Conservation (phyloP, 192 early-diverging fungal genomes). For the Backusella sp. region DNA sequence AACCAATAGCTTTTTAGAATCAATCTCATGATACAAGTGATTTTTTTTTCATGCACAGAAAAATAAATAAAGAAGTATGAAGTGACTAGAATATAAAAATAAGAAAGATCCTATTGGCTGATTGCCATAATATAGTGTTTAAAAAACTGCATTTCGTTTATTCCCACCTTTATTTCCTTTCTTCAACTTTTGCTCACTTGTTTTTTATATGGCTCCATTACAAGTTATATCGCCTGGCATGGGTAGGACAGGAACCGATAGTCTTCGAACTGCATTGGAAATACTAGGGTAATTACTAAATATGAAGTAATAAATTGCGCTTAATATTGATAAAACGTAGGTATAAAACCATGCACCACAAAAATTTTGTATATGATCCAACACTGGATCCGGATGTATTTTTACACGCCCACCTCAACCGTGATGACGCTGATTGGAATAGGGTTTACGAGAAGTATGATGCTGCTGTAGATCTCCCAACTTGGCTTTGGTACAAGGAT, state of each 20-base stretch:
- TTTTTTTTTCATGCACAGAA: too few relatives aligned
- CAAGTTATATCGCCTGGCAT: slow-evolving; percentile 15
- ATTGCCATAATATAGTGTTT: too few relatives aligned
- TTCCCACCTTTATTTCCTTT: too few relatives aligned
- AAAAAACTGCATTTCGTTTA: too few relatives aligned
- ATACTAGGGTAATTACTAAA: slow-evolving; percentile 14
- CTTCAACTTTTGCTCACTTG: not conserved
- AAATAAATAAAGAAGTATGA: too few relatives aligned
- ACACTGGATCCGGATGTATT: not conserved
- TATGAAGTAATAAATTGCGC: not conserved
- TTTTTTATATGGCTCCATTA: slow-evolving; percentile 15
- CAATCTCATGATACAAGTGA: too few relatives aligned
- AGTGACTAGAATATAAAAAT: too few relatives aligned
- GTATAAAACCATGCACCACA: slow-evolving; percentile 15
- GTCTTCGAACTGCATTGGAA: slow-evolving; percentile 23
- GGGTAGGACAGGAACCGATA: slow-evolving; percentile 24
- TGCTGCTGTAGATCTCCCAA: slow-evolving; percentile 21
- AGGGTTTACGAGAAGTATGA: slow-evolving; percentile 9
- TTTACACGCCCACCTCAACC: not conserved
- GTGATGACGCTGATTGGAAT: slow-evolving; percentile 17
- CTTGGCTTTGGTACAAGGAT: slow-evolving; percentile 18
- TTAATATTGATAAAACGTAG: not conserved
- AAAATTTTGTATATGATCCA: slow-evolving; percentile 6
- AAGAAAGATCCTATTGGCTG: too few relatives aligned
- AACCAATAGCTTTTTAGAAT: too few relatives aligned